Evolutionary conservation across 768 basidiomycete genomes (phyloP), one percentile per base, ranked within the genome.

Genomic region (Dacryopinax spathularia): DNA sequence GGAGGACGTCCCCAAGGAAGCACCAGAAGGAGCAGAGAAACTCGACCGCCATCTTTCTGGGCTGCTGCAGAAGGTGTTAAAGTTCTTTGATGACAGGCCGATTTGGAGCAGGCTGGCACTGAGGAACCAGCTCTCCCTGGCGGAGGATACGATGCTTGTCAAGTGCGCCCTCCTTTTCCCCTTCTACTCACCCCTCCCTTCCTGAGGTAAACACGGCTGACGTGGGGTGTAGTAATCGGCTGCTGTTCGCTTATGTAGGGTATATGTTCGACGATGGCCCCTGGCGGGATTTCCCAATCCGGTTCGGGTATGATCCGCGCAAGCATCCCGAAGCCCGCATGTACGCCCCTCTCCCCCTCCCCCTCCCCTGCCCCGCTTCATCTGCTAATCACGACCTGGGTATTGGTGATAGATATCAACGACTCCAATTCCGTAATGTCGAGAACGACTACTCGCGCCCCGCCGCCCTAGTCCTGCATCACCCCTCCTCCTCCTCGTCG

Each of bases 191-290:
- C 13, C n/a, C 31, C 4, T 64, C 31, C 25, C 9, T 61, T 18
- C 34, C 16, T 27, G 2, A 33, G 34, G 18, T 15, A 18, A 34
- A 33, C 34, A 31, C 64, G 65, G 22, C 63, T 63, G 16, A 34
- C 60, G 36, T 29, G 12, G 34, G 60, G 22, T 12, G 5, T 64
- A 95, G 92, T 65, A 88, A 89, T 13, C 95, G 94, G 71, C 74
- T 84, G 5, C 78, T 92, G 16, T 80, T 95, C 18, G 87, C 93
- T 2, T 74, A 89, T 4, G 83, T 88, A 2, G 87, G 85, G 62
- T 99, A 94, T 70, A 87, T 89, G 9, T 94, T 97, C 70, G 83
- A 86, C 68, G 94, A 96, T 67, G 96, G 96, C 0, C 93, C 94
- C 1, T 98, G 89, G 86, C 81, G 91, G 37, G 94, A 97, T 68